A percentile compares a stretch with the other conserved stretches of the same genome.
These are phyloP conservation scores for Pholiota conissans DNA, from an alignment of 768 basidiomycete species.

Conservation along the genomic window DNA sequence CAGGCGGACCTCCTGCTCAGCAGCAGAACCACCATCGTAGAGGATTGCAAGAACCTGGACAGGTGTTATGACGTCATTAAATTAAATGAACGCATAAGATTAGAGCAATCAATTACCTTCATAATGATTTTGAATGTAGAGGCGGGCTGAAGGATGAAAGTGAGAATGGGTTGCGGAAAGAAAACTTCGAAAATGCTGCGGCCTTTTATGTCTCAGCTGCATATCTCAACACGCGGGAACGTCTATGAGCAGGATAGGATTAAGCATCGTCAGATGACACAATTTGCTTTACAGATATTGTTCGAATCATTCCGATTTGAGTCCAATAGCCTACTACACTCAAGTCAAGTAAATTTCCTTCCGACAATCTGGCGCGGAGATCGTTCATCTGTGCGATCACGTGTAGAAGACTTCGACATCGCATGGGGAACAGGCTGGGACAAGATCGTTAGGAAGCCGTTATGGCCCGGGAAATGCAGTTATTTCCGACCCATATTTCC, in stretches of 20 bases:
- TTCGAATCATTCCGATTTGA: slow-evolving; percentile 19
- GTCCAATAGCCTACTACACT: background rate
- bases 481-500: background rate
- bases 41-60: slow-evolving; percentile 70
- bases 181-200: background rate
- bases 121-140: slow-evolving; percentile 12
- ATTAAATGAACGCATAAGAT: background rate
- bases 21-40: slow-evolving; percentile 67
- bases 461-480: slow-evolving; percentile 17
- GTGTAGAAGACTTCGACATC: slow-evolving; percentile 7
- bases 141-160: background rate
- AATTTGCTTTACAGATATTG: slow-evolving; percentile 1
- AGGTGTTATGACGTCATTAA: slow-evolving; percentile 11
- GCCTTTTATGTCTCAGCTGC: slow-evolving; percentile 21
- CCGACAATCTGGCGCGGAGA: background rate
- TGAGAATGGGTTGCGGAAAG: background rate
- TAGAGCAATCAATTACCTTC: slow-evolving; percentile 14
- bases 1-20: slow-evolving; percentile 69
- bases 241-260: slow-evolving; percentile 8
- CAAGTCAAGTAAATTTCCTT: slow-evolving; percentile 4
- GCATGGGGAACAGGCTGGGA: slow-evolving; percentile 1
- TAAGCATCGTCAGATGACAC: slow-evolving; percentile 22
- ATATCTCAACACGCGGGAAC: slow-evolving; percentile 8
- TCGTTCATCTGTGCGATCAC: slow-evolving; percentile 12
- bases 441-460: too few species aligned